These are phyloP conservation scores for Calocybe cyanea DNA, from an alignment of 768 basidiomycete genomes.

Conservation along the genomic window DNA sequence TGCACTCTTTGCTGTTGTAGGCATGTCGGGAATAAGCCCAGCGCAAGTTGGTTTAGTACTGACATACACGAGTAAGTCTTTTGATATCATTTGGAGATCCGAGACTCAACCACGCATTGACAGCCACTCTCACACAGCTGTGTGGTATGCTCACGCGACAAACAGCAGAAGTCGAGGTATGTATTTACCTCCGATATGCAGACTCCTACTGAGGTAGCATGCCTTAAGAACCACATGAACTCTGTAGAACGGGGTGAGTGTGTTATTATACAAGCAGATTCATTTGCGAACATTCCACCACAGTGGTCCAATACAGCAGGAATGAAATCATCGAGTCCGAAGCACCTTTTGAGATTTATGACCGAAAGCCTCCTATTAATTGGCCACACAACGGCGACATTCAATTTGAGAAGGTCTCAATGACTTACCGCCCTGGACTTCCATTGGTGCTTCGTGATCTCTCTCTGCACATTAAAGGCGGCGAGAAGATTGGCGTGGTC, in stretches of 20 bases:
- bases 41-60: conserved; percentile 71
- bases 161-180: conserved; percentile 62
- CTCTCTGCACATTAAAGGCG: conserved; percentile 52
- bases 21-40: conserved; percentile 53
- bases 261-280: neutral
- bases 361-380: conserved; percentile 45
- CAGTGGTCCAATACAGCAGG: conserved; percentile 54
- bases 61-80: conserved; percentile 51
- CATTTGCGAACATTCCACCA: neutral
- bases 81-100: neutral
- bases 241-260: conserved; percentile 53
- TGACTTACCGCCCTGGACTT: conserved; percentile 69
- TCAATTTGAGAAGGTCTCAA: conserved; percentile 53
- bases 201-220: neutral
- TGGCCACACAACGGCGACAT: conserved; percentile 68
- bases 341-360: conserved; percentile 56
- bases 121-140: conserved; percentile 49
- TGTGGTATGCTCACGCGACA: conserved; percentile 54
- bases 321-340: conserved; percentile 56
- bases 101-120: conserved; percentile 1
- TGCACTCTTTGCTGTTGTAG: conserved; percentile 58
- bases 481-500: conserved; percentile 79
- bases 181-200: conserved; percentile 3
- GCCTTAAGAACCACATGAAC: conserved; percentile 58
- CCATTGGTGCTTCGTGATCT: conserved; percentile 69